A percentile compares a stretch with the other conserved stretches of the same genome.
These are phyloP conservation scores for Ulvella scutata DNA, from an alignment of 139 green algal genomes.

Conservation along the genomic window DNA sequence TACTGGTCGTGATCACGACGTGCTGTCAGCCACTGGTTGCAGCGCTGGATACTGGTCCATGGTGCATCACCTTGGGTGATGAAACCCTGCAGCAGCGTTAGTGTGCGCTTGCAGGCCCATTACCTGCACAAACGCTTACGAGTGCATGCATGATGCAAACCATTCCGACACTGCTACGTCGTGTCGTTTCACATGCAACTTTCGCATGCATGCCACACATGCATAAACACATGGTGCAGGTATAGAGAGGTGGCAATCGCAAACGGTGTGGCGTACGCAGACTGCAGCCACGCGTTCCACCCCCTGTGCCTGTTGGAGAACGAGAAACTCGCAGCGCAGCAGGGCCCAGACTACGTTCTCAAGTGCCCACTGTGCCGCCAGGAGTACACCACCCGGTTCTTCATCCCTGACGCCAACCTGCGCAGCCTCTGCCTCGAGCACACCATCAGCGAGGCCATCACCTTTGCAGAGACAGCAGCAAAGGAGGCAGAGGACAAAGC, in stretches of 20 bases:
- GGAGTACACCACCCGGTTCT: background rate
- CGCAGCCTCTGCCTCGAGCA: slow-evolving; percentile 2
- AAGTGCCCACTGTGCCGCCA: slow-evolving; percentile 1
- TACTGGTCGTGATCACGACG: too few species aligned
- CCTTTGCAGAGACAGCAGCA: background rate
- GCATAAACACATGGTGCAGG: background rate
- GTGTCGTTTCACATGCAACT: too few species aligned
- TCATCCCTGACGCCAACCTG: background rate
- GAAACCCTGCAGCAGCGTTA: too few species aligned
- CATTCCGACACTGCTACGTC: too few species aligned
- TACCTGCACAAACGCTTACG: too few species aligned
- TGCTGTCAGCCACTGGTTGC: too few species aligned
- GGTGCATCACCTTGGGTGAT: too few species aligned
- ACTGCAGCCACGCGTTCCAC: background rate
- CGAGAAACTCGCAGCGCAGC: background rate
- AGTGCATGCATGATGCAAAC: too few species aligned
- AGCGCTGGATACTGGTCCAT: too few species aligned
- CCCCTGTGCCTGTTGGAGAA: background rate
- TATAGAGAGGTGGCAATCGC: background rate
- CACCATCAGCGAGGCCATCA: background rate
- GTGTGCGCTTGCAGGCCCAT: too few species aligned
- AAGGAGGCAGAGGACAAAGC: background rate
- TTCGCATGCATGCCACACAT: too few species aligned
- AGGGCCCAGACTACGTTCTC: background rate
- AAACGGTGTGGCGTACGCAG: background rate